These are phyloP conservation scores for Teunomyces funiuensis DNA, from an alignment of 805 yeast genomes.

Conservation along the genomic window DNA sequence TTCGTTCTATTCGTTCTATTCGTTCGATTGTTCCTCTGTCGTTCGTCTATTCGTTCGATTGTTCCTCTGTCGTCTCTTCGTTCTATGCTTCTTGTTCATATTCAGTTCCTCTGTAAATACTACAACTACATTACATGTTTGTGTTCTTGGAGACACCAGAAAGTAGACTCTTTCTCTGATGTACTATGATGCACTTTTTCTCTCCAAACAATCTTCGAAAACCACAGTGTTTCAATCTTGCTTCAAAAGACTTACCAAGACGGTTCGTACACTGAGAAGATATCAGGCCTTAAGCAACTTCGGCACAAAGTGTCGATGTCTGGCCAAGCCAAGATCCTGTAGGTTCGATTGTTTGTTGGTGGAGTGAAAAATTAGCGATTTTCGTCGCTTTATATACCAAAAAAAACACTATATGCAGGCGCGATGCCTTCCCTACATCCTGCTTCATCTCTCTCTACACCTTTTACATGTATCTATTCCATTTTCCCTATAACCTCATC, in stretches of 20 bases:
- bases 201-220: constrained; percentile 18
- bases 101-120: too few species aligned
- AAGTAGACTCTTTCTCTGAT: constrained; percentile 28
- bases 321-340: background rate
- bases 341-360: background rate
- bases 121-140: constrained; percentile 24
- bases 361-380: background rate
- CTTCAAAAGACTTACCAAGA: constrained; percentile 42
- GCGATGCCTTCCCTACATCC: background rate
- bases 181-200: constrained; percentile 49
- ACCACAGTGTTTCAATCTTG: constrained; percentile 14
- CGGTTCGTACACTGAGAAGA: constrained; percentile 40
- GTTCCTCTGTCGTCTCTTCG: too few species aligned
- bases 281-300: constrained; percentile 6
- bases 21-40: too few species aligned
- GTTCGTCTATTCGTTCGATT: too few species aligned
- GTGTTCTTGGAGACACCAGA: constrained; percentile 53
- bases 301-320: background rate
- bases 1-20: too few species aligned
- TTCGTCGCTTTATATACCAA: background rate
- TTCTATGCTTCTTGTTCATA: too few species aligned
- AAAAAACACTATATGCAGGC: background rate
- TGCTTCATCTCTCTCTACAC: background rate
- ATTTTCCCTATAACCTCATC: constrained; percentile 4
- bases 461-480: background rate